These are phyloP conservation scores for Penicillium waksmanii DNA, from an alignment of 495 filamentous ascomycete species.

Conservation along the genomic window DNA sequence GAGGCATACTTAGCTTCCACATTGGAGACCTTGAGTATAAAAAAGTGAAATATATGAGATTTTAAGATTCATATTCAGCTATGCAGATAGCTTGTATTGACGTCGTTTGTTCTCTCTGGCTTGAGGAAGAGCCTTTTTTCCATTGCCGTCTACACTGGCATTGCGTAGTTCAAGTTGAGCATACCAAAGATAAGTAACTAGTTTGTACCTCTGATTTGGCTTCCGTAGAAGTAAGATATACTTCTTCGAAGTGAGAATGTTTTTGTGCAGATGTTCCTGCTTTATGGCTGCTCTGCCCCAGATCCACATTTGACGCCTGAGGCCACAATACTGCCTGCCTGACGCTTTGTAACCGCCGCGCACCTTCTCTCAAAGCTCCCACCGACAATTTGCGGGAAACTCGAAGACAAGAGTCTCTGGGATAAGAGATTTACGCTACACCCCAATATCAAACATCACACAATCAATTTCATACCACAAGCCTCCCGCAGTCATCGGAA, in stretches of 20 bases:
- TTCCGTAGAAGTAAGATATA: neutral
- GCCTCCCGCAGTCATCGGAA: neutral
- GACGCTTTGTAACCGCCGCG: neutral
- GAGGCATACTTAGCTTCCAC: too few relatives aligned
- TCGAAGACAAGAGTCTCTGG: neutral
- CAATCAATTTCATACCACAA: neutral
- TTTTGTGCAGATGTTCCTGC: neutral
- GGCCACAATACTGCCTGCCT: neutral
- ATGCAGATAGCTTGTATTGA: too few relatives aligned
- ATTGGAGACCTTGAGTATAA: too few relatives aligned
- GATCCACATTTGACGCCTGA: neutral
- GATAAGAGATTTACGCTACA: neutral
- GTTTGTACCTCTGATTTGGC: too few relatives aligned
- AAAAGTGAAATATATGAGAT: too few relatives aligned
- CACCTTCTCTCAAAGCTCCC: neutral
- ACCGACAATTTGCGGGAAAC: neutral
- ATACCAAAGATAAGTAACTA: too few relatives aligned
- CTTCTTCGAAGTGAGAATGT: too few relatives aligned
- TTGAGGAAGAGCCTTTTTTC: too few relatives aligned
- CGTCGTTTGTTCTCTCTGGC: too few relatives aligned
- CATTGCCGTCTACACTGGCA: too few relatives aligned
- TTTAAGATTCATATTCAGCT: too few relatives aligned
- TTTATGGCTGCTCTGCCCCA: neutral
- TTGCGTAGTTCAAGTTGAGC: too few relatives aligned
- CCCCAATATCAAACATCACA: neutral